Evolutionary conservation across 305 asterid genomes (phyloP).

Genomic region (Andrographis paniculata): DNA sequence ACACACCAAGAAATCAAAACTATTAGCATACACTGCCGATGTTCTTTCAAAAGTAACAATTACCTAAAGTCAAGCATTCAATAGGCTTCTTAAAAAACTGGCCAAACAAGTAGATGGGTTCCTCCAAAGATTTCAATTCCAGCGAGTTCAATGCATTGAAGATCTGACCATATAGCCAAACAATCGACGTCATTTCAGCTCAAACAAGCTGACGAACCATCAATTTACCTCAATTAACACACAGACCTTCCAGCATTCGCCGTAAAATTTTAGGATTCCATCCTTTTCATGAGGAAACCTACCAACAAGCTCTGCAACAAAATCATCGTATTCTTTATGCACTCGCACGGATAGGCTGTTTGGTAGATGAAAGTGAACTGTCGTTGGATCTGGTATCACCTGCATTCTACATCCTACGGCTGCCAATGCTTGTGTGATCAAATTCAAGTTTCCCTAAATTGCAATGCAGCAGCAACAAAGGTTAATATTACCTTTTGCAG

Average conservation of each 20-base stretch:
- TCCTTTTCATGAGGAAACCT: constrained; percentile 88
- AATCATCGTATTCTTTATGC: constrained; percentile 71
- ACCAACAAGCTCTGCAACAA: constrained; percentile 60
- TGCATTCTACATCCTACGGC: constrained; percentile 86
- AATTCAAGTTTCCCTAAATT: constrained; percentile 91
- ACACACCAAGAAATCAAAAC: background rate
- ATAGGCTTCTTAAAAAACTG: constrained; percentile 91
- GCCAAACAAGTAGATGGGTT: constrained; percentile 82
- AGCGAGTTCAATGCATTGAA: constrained; percentile 84
- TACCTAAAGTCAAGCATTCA: constrained; percentile 97
- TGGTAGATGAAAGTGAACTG: constrained; percentile 93
- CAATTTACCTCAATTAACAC: constrained; percentile 36
- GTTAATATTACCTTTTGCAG: no score
- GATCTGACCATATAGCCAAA: constrained; percentile 39
- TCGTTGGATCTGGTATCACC: constrained; percentile 97
- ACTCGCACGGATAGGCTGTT: constrained; percentile 75
- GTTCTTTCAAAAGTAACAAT: constrained; percentile 1
- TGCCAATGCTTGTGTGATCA: constrained; percentile 91
- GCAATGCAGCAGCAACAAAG: no score
- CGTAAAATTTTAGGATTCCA: constrained; percentile 77
- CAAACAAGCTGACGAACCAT: constrained; percentile 20
- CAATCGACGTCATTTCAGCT: constrained; percentile 13
- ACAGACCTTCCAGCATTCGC: constrained; percentile 96
- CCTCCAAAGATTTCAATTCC: constrained; percentile 90
- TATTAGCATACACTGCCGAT: no score